Evolutionary conservation across 306 rosid genomes (phyloP), one percentile per base, ranked within the genome.

Genomic region (Quillaja saponaria): DNA sequence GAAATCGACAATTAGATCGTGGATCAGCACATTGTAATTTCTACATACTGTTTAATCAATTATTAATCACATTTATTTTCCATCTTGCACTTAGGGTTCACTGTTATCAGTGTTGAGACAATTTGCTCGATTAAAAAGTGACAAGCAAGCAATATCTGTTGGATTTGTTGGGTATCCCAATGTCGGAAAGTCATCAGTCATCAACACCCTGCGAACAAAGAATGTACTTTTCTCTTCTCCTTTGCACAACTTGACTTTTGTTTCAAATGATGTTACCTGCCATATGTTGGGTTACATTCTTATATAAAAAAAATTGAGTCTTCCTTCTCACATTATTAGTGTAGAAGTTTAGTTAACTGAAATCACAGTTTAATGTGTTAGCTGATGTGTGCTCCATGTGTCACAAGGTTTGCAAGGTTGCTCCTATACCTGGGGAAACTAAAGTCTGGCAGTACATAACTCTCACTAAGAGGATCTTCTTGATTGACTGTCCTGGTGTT

Each of bases 121-220:
- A 74, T 92, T 86, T 59, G 82, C 96, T 39, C 85, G 96, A 35
- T 72, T 88, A 64, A 92, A 86, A 83, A 79, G 87, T 59, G 99
- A 92, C 75, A 92, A 89, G 80, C 96, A 92, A 83, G 95, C 96
- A 15, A 92, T 92, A 71, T 89, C 96, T 37, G 96, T 92, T 20
- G 99, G 99, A 78, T 92, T 92, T 48, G 77, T 92, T 74, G 99
- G 99, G 51, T 92, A 89, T 78, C 96, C 99, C 59, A 92, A 92
- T 70, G 99, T 92, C 41, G 96, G 99, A 60, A 92, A 87, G 82
- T 92, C 99, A 55, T 92, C 96, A 0, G 96, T 92, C 58, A 87
- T 89, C 49, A 92, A 92, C 73, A 89, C 96, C 25, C 67, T 92
- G 62, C 87, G 89, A 19, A 92, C 96, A 0, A 92, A 92, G 78